phyloP scores from a whole-genome alignment of 768 basidiomycete genomes.

The Hygrocybe punicea region DNA sequence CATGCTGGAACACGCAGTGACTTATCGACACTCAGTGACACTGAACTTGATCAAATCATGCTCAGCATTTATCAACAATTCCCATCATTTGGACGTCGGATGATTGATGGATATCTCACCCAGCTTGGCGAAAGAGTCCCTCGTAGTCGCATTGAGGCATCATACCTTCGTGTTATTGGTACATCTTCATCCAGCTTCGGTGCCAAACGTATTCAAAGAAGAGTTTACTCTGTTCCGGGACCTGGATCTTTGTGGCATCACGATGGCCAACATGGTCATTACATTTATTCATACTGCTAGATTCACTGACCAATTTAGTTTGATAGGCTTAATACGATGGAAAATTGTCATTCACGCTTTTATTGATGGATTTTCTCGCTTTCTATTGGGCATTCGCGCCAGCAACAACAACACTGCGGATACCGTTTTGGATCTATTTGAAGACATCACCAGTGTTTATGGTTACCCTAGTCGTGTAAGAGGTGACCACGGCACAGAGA shows the following conservation, averaged over 20 bases:
- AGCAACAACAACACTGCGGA: conserved; percentile 40
- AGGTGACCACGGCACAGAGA: conserved; percentile 35
- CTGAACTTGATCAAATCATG: conserved; percentile 21
- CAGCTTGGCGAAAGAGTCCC: conserved; percentile 20
- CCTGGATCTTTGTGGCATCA: conserved; percentile 39
- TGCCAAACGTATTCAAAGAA: conserved; percentile 19
- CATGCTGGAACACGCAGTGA: conserved; percentile 5
- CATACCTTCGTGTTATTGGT: conserved; percentile 21
- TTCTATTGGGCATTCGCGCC: conserved; percentile 34
- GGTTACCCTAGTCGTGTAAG: conserved; percentile 33
- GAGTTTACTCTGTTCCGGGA: conserved; percentile 33
- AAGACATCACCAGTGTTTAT: conserved; percentile 14
- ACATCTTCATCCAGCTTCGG: conserved; percentile 21
- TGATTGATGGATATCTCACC: conserved; percentile 24
- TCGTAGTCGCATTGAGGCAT: conserved; percentile 14
- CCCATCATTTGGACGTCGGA: conserved; percentile 23
- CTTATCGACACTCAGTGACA: conserved; percentile 18
- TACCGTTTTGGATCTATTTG: conserved; percentile 40
- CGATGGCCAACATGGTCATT: conserved; percentile 37
- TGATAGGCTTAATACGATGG: conserved; percentile 33
- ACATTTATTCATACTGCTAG: conserved; percentile 8
- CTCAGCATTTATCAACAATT: conserved; percentile 20
- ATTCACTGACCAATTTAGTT: conserved; percentile 21
- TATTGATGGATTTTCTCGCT: conserved; percentile 41
- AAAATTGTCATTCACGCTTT: conserved; percentile 40